phyloP scores from a whole-genome alignment of 805 yeast genomes.

The Starmerella geochares region DNA sequence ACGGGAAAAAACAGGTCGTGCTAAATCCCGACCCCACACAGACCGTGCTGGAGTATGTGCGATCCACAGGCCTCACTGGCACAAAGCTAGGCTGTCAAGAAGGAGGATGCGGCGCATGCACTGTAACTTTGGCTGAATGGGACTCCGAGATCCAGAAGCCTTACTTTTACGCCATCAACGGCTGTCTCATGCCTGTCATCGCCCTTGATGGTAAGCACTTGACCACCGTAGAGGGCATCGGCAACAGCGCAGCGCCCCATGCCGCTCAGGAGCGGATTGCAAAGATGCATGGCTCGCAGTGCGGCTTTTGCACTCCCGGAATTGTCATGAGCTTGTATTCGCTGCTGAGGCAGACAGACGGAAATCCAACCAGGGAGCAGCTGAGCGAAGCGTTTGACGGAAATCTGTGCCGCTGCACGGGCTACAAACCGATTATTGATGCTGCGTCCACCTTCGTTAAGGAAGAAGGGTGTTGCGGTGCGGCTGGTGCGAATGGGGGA shows the following conservation, averaged over 20 bases:
- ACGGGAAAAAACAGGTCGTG: constrained; percentile 34
- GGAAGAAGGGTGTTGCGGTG: constrained; percentile 12
- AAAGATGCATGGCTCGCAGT: constrained; percentile 41
- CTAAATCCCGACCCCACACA: constrained; percentile 38
- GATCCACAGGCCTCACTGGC: constrained; percentile 35
- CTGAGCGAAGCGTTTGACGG: constrained; percentile 41
- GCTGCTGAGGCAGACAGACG: constrained; percentile 35
- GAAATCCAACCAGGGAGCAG: constrained; percentile 34
- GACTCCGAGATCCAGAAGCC: constrained; percentile 28
- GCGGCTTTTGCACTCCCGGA: constrained; percentile 46
- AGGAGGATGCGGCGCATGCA: constrained; percentile 46
- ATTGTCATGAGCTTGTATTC: constrained; percentile 42
- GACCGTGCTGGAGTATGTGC: constrained; percentile 37
- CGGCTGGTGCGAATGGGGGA: constrained; percentile 13
- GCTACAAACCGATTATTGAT: constrained; percentile 42
- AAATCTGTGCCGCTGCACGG: constrained; percentile 42
- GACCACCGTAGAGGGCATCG: constrained; percentile 43
- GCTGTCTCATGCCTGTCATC: constrained; percentile 40
- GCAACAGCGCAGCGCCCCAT: constrained; percentile 35
- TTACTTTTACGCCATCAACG: constrained; percentile 36
- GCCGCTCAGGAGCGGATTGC: constrained; percentile 44
- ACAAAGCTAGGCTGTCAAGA: constrained; percentile 43
- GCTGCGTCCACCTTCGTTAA: constrained; percentile 38
- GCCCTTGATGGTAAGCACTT: constrained; percentile 40
- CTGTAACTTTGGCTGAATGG: constrained; percentile 36